Base-by-base conservation (phyloP, 768 basidiomycete genomes). In the Porphyrellus cyaneotinctus region DNA sequence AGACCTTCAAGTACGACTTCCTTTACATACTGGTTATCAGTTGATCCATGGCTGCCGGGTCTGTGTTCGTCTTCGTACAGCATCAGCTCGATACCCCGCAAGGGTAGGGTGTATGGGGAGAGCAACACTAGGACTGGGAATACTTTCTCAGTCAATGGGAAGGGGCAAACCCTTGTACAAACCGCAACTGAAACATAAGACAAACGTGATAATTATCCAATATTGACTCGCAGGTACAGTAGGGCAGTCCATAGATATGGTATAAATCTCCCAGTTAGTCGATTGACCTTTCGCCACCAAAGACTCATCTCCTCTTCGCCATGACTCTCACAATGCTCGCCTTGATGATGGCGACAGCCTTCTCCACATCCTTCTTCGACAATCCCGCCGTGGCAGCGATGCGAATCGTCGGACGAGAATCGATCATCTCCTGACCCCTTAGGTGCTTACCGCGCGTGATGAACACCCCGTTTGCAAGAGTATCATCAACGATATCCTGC, bases 401-500 rank as follows among this genome's bases (percentile, higher is more conserved):
- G 55, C 91, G 81, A 54, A 98, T 83, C 60, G 88, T 91, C 33
- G 97, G 93, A 42, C 85, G 77, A 15, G 83, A 78, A 67, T 97
- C 92, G 15, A 81, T 74, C 57, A 82, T 73, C 76, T 99, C 95
- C 71, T 97, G 94, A 6, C 86, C 84, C 45, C 80, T 80, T 59
- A 97, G 67, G 51, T 91, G 72, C 74, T 89, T 89, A 37, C 92
- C 86, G 22, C 90, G 80, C 3, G 92, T 95, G 53, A 97, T 72
- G 60, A 97, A 75, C 41, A 99, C 87, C 11, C 91, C 93, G 58
- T 90, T 88, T 7, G 74, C 73, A 37, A 92, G 73, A 1, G 81
- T 78, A 63, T 97, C 91, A 54, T 97, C 95, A 14, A 97, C 93
- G 13, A 98, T 83, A 47, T 95, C 92, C 71, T 98, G 95, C 59